Base-by-base conservation (phyloP, 768 basidiomycete species). In the Russula emetica region DNA sequence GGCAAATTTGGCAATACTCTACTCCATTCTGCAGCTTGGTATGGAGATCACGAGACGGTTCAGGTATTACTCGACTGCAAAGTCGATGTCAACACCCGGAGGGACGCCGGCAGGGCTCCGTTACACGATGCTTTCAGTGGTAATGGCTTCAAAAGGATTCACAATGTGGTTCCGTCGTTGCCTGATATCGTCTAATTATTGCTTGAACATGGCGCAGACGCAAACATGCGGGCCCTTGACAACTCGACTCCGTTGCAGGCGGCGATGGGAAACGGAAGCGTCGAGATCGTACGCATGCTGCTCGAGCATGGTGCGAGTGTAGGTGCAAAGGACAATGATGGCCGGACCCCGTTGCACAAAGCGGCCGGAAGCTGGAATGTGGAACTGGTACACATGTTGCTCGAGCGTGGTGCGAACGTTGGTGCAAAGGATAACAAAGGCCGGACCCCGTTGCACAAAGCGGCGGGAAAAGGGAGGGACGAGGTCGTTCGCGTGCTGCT, bases 81-180 rank as follows among this genome's bases (percentile, higher is more conserved):
- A 18, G 26, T 32, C 32, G 51, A 53, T n/a, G 30, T 34, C 51
- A 30, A 30, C 11, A 8, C 18, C 18, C 20, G 20, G 30, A 10
- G 20, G 0, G 3, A 10, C 30, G 3, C 2, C 1, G 30, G 20
- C 51, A 5, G 4, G 20, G 13, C 32, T 20, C 30, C 51, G 3
- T n/a, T 53, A 34, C 28, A 34, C 30, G 2, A 9, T n/a, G 16
- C 30, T 11, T n/a, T n/a, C 5, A 1, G n/a, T n/a, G 10, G 30
- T 5, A 0, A 0, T 42, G 0, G 16, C 42, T 2, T 0, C 42
- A 0, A 0, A 42, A 18, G 1, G 7, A 18, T 20, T 20, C 42
- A 20, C 0, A 20, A 42, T 42, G 20, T 42, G 18, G 18, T 18
- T 45, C 44, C 10, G 18, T 45, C 18, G 9, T 45, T n/a, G 1